Evolutionary conservation across 495 filamentous ascomycete species (phyloP).

Genomic region (Aspergillus nidulans): DNA sequence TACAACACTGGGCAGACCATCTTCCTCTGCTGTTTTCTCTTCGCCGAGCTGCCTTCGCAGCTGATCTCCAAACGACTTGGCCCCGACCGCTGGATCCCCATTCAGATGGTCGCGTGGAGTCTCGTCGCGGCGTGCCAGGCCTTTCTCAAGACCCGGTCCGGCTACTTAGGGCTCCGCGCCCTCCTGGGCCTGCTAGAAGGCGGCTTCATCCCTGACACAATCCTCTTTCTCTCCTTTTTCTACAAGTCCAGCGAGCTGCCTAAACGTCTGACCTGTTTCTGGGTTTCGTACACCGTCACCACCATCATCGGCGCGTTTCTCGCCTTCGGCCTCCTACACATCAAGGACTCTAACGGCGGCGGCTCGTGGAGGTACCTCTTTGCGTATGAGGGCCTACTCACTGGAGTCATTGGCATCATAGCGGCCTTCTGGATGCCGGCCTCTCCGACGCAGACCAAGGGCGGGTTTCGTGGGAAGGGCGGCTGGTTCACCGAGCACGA

Average conservation of each 20-base stretch:
- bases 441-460: slow-evolving; percentile 60
- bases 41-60: slow-evolving; percentile 60
- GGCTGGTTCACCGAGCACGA: slow-evolving; percentile 65
- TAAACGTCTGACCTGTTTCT: slow-evolving; percentile 58
- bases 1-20: slow-evolving; percentile 30
- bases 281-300: slow-evolving; percentile 52
- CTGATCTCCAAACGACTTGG: slow-evolving; percentile 62
- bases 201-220: background rate
- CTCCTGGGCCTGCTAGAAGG: slow-evolving; percentile 55
- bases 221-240: background rate
- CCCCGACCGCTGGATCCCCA: slow-evolving; percentile 71
- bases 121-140: slow-evolving; percentile 60
- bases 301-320: slow-evolving; percentile 42
- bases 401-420: slow-evolving; percentile 53
- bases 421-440: slow-evolving; percentile 62
- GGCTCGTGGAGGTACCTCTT: slow-evolving; percentile 39
- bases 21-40: slow-evolving; percentile 22
- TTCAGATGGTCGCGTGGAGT: slow-evolving; percentile 68
- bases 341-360: slow-evolving; percentile 27
- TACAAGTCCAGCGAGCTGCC: slow-evolving; percentile 63
- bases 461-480: slow-evolving; percentile 58
- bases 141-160: slow-evolving; percentile 48
- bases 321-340: slow-evolving; percentile 46
- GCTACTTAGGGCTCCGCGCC: slow-evolving; percentile 56
- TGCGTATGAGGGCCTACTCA: slow-evolving; percentile 33